Base-by-base conservation (phyloP, 202 grass and related monocot genomes). In the Zizania palustris region DNA sequence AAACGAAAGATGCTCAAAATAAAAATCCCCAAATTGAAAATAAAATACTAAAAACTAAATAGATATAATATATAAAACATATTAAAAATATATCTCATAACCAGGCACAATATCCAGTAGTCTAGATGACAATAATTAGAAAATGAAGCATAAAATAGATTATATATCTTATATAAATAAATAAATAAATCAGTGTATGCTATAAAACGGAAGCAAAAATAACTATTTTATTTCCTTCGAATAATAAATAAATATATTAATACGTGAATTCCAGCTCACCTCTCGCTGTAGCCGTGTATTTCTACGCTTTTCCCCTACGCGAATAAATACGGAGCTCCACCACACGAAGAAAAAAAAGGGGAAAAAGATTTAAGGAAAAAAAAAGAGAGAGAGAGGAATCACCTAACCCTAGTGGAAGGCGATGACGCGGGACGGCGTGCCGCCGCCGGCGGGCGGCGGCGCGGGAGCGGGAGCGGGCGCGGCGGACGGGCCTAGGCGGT, bases 391-490 rank as follows among this genome's bases (percentile, higher is more conserved):
- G 15, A 19, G 42, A 11, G 35, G 16, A 83, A 34, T 69, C 75
- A 20, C 34, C 76, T 48, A 78, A 84, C 81, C 86, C 81, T 84
- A 88, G 75, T 44, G 43, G 9, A 14, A 13, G 46, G 62, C 34
- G 43, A 87, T 84, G 81, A 77, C 51, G 73, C 78, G 85, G 10
- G 86, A 84, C 49, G 86, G 81, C 81, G 71, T 14, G 80, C 56
- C 33, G 28, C 82, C 73, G 54, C 11, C 55, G 65, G 60, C 76
- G 19, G 46, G 46, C 34, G 84, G 38, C 3, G 76, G 54, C 0
- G 5, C 21, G 1, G 67, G 38, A 0, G 5, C 9, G 5, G 73
- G 5, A 1, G 49, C 9, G 3, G 75, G 68, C 9, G 73, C 3
- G 13, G 73, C 34, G 3, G 84, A 80, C 10, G 81, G 72, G 81